Evolutionary conservation across 1,284 basidiomycete species (phyloP).

Genomic region (Tylopilus sp.): DNA sequence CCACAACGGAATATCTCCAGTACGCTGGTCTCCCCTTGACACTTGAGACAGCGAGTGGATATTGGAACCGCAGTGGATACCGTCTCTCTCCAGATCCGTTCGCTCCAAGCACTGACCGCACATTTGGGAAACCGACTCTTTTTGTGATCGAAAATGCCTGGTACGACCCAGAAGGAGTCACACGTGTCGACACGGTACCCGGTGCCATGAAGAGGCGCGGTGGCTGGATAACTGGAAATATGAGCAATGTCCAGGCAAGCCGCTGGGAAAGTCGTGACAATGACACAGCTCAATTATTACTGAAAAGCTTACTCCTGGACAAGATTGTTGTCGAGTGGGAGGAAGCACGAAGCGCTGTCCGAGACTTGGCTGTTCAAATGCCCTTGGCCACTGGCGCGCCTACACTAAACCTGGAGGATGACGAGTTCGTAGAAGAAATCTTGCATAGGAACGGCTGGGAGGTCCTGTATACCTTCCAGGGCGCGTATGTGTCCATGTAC

Average conservation of each 20-base stretch:
- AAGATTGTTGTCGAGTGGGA: constrained; percentile 30
- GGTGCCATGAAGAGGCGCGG: constrained; percentile 17
- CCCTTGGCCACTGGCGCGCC: constrained; percentile 10
- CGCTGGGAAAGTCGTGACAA: constrained; percentile 15
- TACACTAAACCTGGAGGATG: constrained; percentile 14
- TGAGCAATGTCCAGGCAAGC: constrained; percentile 14
- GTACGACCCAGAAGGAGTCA: constrained; percentile 35
- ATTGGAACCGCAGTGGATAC: constrained; percentile 35
- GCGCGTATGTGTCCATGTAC: constrained; percentile 28
- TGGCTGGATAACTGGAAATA: constrained; percentile 20
- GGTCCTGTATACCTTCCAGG: constrained; percentile 35
- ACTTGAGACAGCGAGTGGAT: constrained; percentile 35
- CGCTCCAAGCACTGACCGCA: neutral
- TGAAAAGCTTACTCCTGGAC: constrained; percentile 24
- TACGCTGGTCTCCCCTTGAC: constrained; percentile 32
- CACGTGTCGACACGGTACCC: constrained; percentile 34
- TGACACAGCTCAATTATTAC: constrained; percentile 8
- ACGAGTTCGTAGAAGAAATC: constrained; percentile 29
- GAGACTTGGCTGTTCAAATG: constrained; percentile 13
- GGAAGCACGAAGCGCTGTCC: constrained; percentile 24
- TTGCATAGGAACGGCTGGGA: constrained; percentile 34
- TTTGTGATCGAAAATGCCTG: constrained; percentile 36
- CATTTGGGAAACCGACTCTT: constrained; percentile 20
- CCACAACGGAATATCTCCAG: constrained; percentile 37
- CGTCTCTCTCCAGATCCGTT: constrained; percentile 12